Base-by-base conservation (phyloP, 371 early-diverging fungal genomes). In the Mucor sp. region DNA sequence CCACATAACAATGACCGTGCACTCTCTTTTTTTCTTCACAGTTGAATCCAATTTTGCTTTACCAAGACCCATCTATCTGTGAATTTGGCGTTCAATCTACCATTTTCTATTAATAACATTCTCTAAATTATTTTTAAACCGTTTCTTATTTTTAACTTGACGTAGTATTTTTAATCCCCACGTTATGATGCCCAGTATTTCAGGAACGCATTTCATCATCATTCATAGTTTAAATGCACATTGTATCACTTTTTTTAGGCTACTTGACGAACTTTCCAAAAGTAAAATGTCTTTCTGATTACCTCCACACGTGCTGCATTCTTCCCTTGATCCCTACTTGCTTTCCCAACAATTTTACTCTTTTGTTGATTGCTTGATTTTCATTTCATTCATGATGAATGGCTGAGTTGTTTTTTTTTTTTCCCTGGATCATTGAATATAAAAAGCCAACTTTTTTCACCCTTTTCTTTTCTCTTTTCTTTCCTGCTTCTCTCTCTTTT, bases 401-500 rank as follows among this genome's bases (percentile, higher is more conserved):
- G 50, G 47, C 61, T 44, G 61, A 60, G 61, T 60, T 60, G 50
- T 2, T 25, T 25, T 50, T 2, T 25, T 25, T 50, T 33, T 33
- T 50, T 23, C 4, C 21, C 37, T 37, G 7, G n/a, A 47, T 19
- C 11, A 23, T 50, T 25, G 12, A 25, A 50, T 50, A 50, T 50
- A 50, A 62, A 63, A 53, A 50, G 35, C 50, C 56, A 55, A 63
- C 28, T 39, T 41, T 56, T 63, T 39, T 28, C 53, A 28, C 39
- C 32, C 30, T 32, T 43, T 43, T 47, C 15, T 43, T 65, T 23
- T 27, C 32, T 47, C 35, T 37, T 58, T 32, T 47, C 48, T 35
- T 60, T 60, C 27, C 17, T 48, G 28, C 39, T 53, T 50, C 28
- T 65, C 28, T 17, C 37, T 33, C 39, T 47, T 55, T 63, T 66